Conservation (phyloP, 305 asterid genomes). For the Solanum hybrid region DNA sequence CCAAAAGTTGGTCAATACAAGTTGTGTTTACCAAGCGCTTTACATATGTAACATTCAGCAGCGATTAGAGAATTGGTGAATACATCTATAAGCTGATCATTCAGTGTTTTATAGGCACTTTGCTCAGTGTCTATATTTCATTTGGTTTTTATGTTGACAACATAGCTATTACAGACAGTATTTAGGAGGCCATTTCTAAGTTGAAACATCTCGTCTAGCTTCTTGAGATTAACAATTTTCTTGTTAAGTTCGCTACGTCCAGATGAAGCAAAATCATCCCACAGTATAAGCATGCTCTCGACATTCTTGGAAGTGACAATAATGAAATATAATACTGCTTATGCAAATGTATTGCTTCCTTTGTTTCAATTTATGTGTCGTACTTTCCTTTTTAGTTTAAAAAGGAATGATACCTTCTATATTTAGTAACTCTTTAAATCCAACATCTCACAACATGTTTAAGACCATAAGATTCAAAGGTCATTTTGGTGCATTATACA, state of each 20-base stretch:
- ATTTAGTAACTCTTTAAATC: not conserved
- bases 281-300: not conserved
- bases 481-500: not conserved
- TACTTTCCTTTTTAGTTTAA: not conserved
- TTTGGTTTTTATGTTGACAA: not conserved
- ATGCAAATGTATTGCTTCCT: not conserved
- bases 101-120: not conserved
- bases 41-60: not conserved
- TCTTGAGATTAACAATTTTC: not conserved
- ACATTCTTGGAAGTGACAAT: not conserved
- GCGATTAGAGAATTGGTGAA: not conserved
- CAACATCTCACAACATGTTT: not conserved
- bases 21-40: not conserved
- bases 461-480: not conserved
- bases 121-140: not conserved
- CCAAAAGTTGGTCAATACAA: not conserved
- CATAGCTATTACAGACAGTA: not conserved
- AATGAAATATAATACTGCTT: not conserved
- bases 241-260: not conserved
- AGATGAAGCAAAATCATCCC: not conserved
- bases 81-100: not conserved
- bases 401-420: not conserved
- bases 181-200: not conserved
- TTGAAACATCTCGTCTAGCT: not conserved
- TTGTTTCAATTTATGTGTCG: not conserved